Evolutionary conservation across 2,329 filamentous ascomycete species (phyloP).

Genomic region (Aspergillus aculeatinus): DNA sequence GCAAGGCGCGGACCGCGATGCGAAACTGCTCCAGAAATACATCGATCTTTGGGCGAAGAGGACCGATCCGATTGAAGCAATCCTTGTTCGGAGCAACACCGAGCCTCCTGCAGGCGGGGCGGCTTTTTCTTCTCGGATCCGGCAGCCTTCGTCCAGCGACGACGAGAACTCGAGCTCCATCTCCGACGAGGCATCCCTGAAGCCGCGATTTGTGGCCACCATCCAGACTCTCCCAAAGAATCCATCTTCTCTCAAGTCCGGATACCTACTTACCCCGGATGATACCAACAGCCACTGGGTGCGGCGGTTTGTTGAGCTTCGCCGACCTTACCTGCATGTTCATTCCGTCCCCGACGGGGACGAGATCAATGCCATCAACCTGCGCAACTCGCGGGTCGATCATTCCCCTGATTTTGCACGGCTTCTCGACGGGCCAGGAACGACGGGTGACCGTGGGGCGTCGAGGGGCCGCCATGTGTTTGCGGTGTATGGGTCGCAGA

Average conservation of each 20-base stretch:
- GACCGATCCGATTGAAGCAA: slow-evolving; percentile 41
- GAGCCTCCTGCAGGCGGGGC: slow-evolving; percentile 44
- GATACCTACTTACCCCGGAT: slow-evolving; percentile 83
- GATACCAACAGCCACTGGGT: slow-evolving; percentile 77
- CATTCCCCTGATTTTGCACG: slow-evolving; percentile 84
- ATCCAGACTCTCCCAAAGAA: slow-evolving; percentile 80
- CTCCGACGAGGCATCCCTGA: slow-evolving; percentile 37
- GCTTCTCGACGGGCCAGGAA: slow-evolving; percentile 59
- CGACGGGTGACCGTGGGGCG: slow-evolving; percentile 35
- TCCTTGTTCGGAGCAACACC: slow-evolving; percentile 46
- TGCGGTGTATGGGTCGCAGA: slow-evolving; percentile 89
- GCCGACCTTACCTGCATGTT: slow-evolving; percentile 87
- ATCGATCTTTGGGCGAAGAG: slow-evolving; percentile 45
- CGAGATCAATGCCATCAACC: slow-evolving; percentile 83
- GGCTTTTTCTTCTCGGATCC: slow-evolving; percentile 27
- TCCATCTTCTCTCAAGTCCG: slow-evolving; percentile 75
- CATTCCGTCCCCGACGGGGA: slow-evolving; percentile 84
- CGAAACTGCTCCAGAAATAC: slow-evolving; percentile 43
- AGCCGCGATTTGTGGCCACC: slow-evolving; percentile 70
- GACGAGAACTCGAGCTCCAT: slow-evolving; percentile 30
- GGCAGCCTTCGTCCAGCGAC: slow-evolving; percentile 21
- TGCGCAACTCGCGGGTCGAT: slow-evolving; percentile 87
- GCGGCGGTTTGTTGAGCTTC: slow-evolving; percentile 87
- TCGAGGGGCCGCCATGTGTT: slow-evolving; percentile 67
- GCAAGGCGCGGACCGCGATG: slow-evolving; percentile 39